phyloP scores from a whole-genome alignment of 2,329 filamentous ascomycete species.

The Beauveria varroae region DNA sequence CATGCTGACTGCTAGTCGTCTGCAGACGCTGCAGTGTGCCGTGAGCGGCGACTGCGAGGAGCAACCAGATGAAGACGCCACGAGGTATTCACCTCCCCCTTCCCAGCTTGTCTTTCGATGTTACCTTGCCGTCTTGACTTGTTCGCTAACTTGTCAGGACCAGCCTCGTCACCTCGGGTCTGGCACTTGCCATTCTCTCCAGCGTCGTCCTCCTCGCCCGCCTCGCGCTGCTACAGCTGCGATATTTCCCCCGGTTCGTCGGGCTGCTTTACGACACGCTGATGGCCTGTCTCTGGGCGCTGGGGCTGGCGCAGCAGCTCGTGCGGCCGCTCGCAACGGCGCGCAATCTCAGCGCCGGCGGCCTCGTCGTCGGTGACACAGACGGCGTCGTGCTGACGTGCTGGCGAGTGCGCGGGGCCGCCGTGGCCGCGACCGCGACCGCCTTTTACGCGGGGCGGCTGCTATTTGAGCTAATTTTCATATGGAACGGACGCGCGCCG shows the following conservation, averaged over 20 bases:
- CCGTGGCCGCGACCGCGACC: not conserved
- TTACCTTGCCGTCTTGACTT: too few relatives aligned
- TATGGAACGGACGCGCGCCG: not conserved
- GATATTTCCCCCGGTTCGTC: slow-evolving; percentile 17
- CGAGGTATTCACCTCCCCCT: not conserved
- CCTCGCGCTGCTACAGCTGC: slow-evolving; percentile 16
- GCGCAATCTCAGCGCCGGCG: not conserved
- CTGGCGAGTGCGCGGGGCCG: slow-evolving; percentile 1
- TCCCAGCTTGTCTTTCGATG: too few relatives aligned
- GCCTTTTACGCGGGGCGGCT: not conserved
- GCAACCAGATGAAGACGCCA: not conserved
- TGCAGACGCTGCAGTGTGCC: slow-evolving; percentile 1
- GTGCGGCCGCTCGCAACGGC: not conserved
- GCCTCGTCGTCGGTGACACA: not conserved
- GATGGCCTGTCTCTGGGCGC: slow-evolving; percentile 21
- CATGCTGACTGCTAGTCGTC: not conserved
- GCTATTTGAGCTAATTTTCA: not conserved
- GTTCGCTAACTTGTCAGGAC: too few relatives aligned
- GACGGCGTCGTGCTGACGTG: slow-evolving; percentile 1
- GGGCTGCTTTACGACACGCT: slow-evolving; percentile 23
- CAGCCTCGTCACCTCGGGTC: slow-evolving; percentile 22
- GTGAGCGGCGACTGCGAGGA: not conserved
- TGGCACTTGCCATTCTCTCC: slow-evolving; percentile 24
- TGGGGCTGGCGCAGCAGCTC: slow-evolving; percentile 14
- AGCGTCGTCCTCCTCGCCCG: slow-evolving; percentile 21